phyloP scores from a whole-genome alignment of 2,329 filamentous ascomycete species.

The Stagonosporopsis cucurbitacearum region DNA sequence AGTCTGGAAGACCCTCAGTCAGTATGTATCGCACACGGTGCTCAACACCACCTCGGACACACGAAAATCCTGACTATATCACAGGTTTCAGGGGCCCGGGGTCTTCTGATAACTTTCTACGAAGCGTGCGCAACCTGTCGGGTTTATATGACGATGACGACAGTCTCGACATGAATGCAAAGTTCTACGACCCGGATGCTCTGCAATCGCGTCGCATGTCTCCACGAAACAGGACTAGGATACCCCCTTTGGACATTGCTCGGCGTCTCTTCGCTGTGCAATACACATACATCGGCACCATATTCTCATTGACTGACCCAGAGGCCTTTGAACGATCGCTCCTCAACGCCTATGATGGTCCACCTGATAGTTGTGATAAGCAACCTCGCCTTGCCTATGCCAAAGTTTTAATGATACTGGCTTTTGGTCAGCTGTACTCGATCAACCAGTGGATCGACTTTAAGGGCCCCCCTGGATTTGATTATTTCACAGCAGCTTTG shows the following conservation, averaged over 20 bases:
- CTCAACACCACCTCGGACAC: too few relatives aligned
- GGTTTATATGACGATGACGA: slow-evolving; percentile 6
- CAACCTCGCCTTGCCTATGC: slow-evolving; percentile 3
- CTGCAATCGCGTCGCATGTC: slow-evolving; percentile 8
- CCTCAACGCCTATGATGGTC: slow-evolving; percentile 1
- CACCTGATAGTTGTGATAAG: neutral
- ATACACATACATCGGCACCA: slow-evolving; percentile 9
- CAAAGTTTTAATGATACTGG: slow-evolving; percentile 8
- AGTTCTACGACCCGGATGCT: slow-evolving; percentile 11
- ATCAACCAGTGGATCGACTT: slow-evolving; percentile 13
- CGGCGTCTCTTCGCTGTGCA: slow-evolving; percentile 6
- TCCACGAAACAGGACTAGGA: neutral
- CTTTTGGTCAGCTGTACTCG: slow-evolving; percentile 8
- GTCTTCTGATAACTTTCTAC: slow-evolving; percentile 7
- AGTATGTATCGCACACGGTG: neutral
- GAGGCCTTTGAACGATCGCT: slow-evolving; percentile 7
- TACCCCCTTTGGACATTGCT: slow-evolving; percentile 7
- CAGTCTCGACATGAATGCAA: slow-evolving; percentile 6
- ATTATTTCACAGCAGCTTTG: slow-evolving; percentile 11
- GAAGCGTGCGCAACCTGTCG: slow-evolving; percentile 7
- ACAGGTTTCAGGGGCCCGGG: slow-evolving; percentile 7
- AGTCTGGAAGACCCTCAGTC: slow-evolving; percentile 2
- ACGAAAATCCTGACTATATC: neutral
- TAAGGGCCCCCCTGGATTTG: slow-evolving; percentile 6
- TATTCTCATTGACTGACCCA: slow-evolving; percentile 7